A percentile compares a stretch with the other conserved stretches of the same genome.
phyloP scores from a whole-genome alignment of 345 rosid genomes.

The Reutealis trisperma region DNA sequence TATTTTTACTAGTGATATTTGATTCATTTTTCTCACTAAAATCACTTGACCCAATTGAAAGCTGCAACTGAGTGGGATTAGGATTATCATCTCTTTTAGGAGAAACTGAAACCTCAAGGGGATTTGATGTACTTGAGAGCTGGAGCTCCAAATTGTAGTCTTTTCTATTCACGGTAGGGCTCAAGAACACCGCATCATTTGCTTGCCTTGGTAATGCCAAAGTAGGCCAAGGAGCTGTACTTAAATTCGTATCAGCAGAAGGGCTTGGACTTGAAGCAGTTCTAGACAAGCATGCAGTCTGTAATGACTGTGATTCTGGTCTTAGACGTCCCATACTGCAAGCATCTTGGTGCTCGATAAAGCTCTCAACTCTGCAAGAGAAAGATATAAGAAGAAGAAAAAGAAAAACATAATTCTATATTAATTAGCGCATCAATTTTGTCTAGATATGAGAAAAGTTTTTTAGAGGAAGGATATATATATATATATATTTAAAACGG shows the following conservation, averaged over 20 bases:
- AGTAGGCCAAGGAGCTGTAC: slow-evolving; percentile 47
- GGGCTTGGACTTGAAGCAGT: slow-evolving; percentile 70
- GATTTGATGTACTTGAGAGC: slow-evolving; percentile 45
- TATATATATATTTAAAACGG: slow-evolving; percentile 12
- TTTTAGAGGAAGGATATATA: slow-evolving; percentile 4
- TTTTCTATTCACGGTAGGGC: slow-evolving; percentile 17
- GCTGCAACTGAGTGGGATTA: slow-evolving; percentile 56
- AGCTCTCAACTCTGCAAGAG: slow-evolving; percentile 81
- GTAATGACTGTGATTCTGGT: slow-evolving; percentile 44
- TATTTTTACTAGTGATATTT: slow-evolving; percentile 11
- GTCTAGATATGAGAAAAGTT: too few species aligned
- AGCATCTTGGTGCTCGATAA: slow-evolving; percentile 94
- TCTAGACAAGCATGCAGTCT: slow-evolving; percentile 53
- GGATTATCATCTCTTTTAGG: slow-evolving; percentile 40
- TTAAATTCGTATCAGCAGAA: slow-evolving; percentile 52
- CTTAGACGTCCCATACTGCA: slow-evolving; percentile 64
- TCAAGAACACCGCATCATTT: slow-evolving; percentile 29
- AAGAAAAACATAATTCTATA: not conserved
- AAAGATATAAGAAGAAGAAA: too few species aligned
- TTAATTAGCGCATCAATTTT: slow-evolving; percentile 1
- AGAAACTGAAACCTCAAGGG: slow-evolving; percentile 25
- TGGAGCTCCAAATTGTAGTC: slow-evolving; percentile 66
- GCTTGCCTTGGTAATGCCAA: slow-evolving; percentile 37
- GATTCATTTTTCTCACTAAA: slow-evolving; percentile 32
- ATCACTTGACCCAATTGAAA: slow-evolving; percentile 61